phyloP scores from a whole-genome alignment of 2,329 filamentous ascomycete species.

The Alternaria angustiovoidea region DNA sequence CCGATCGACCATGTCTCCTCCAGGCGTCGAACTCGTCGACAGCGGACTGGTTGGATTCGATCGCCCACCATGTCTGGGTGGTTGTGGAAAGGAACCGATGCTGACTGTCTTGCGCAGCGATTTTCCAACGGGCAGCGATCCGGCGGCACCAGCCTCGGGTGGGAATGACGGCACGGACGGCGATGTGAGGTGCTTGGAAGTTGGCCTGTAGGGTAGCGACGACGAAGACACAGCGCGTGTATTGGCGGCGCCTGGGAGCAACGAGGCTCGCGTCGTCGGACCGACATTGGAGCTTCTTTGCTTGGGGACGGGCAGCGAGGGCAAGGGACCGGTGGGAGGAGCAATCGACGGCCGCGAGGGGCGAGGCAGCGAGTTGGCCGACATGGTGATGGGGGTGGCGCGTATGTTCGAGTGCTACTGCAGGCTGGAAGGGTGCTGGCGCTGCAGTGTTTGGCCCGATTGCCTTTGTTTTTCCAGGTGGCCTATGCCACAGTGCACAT shows the following conservation, averaged over 20 bases:
- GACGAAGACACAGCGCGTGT: conserved; percentile 47
- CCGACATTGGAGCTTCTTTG: conserved; percentile 65
- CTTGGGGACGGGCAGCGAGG: conserved; percentile 76
- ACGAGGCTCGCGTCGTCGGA: conserved; percentile 39
- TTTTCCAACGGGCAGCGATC: conserved; percentile 60
- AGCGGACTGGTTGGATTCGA: conserved; percentile 62
- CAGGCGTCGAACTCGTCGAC: conserved; percentile 57
- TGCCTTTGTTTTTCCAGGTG: conserved; percentile 22
- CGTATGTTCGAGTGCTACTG: conserved; percentile 13
- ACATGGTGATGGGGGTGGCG: conserved; percentile 35
- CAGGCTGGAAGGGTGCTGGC: conserved; percentile 12
- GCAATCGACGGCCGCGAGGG: conserved; percentile 68
- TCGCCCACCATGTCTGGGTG: conserved; percentile 70
- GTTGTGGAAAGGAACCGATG: conserved; percentile 92
- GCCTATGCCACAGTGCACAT: conserved; percentile 38
- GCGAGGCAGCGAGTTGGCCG: conserved; percentile 71
- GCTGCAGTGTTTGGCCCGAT: conserved; percentile 20
- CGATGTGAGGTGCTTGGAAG: conserved; percentile 39
- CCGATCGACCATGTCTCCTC: conserved; percentile 44
- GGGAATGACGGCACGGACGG: conserved; percentile 59
- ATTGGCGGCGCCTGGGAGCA: conserved; percentile 37
- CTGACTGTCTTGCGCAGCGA: conserved; percentile 86
- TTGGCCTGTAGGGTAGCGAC: conserved; percentile 38
- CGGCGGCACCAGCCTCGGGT: conserved; percentile 51
- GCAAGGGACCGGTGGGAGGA: conserved; percentile 75